Evolutionary conservation across 2,329 filamentous ascomycete genomes (phyloP).

Genomic region (Lecanicillium sp.): DNA sequence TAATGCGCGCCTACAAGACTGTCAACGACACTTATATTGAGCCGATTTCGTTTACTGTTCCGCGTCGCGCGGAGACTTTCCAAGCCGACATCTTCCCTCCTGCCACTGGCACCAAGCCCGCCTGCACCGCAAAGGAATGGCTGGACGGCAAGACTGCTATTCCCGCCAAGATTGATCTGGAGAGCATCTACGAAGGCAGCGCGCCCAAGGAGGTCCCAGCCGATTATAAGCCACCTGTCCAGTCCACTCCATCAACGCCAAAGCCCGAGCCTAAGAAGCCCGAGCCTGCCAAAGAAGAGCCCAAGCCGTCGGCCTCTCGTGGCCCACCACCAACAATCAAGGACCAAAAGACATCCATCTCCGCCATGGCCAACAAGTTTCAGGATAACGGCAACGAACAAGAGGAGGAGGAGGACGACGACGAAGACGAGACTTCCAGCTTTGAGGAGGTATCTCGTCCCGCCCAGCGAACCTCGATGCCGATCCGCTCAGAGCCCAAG

Average conservation of each 20-base stretch:
- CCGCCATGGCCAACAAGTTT: conserved; percentile 77
- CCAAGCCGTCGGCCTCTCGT: conserved; percentile 38
- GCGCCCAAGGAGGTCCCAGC: conserved; percentile 68
- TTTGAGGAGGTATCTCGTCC: conserved; percentile 83
- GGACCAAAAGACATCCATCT: conserved; percentile 81
- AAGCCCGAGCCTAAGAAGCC: conserved; percentile 30
- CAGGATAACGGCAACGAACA: conserved; percentile 61
- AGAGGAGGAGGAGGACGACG: conserved; percentile 52
- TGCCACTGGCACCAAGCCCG: conserved; percentile 69
- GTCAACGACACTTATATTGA: conserved; percentile 92
- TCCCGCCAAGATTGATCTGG: conserved; percentile 87
- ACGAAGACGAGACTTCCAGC: conserved; percentile 58
- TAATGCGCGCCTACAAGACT: conserved; percentile 94
- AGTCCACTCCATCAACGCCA: conserved; percentile 33
- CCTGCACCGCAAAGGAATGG: conserved; percentile 76
- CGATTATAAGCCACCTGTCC: conserved; percentile 53
- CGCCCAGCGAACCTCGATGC: conserved; percentile 46
- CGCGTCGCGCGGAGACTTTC: conserved; percentile 86
- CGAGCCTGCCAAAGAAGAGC: conserved; percentile 46
- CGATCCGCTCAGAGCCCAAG: conserved; percentile 29
- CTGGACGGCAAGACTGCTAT: conserved; percentile 74
- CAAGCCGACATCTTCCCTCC: conserved; percentile 96
- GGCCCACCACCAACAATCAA: conserved; percentile 60
- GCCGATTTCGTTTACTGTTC: conserved; percentile 95
- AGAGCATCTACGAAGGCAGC: conserved; percentile 80